phyloP scores from a whole-genome alignment of 225 moss, liverwort and hornwort genomes.

The Straminergon stramineum region DNA sequence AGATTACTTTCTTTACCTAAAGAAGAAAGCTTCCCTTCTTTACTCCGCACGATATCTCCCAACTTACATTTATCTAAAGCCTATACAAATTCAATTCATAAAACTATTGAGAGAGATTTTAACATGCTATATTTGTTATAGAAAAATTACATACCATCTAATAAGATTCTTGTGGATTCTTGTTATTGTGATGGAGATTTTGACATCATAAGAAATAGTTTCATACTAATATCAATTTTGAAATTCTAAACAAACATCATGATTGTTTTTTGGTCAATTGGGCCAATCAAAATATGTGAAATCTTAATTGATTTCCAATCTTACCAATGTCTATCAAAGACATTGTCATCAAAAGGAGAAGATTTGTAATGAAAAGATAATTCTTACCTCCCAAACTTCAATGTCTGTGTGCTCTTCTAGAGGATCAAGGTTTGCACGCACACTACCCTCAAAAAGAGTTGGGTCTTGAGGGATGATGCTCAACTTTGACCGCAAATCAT shows the following conservation, averaged over 20 bases:
- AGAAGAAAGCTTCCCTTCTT: conserved; percentile 36
- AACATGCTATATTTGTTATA: neutral
- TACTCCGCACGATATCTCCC: conserved; percentile 36
- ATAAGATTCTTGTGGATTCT: neutral
- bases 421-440: conserved; percentile 56
- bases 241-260: neutral
- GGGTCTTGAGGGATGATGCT: conserved; percentile 63
- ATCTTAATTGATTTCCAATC: neutral
- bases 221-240: too few relatives aligned
- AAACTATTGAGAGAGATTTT: neutral
- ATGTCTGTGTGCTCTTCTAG: conserved; percentile 30
- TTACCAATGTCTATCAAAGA: too few relatives aligned
- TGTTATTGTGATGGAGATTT: neutral
- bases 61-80: conserved; percentile 55
- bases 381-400: conserved; percentile 46
- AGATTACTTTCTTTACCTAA: neutral
- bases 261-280: neutral
- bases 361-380: neutral
- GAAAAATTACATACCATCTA: neutral
- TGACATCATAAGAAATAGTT: neutral
- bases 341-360: neutral
- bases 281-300: too few relatives aligned
- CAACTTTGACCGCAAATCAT: conserved; percentile 49
- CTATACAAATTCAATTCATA: neutral
- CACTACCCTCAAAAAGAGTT: conserved; percentile 49